phyloP scores from a whole-genome alignment of 441 rosid genomes.

The Syzygium malaccense region DNA sequence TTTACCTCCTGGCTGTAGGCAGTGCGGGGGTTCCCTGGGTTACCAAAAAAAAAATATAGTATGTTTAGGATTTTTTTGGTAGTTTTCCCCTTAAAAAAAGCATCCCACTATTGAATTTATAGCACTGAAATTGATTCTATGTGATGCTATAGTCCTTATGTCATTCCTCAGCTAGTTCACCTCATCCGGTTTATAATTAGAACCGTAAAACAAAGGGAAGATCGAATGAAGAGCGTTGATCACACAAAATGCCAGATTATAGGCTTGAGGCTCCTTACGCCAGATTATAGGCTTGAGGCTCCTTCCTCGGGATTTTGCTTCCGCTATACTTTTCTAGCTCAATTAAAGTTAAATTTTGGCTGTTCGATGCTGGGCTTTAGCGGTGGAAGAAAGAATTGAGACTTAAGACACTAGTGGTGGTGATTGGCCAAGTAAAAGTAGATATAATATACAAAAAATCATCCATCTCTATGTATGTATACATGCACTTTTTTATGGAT shows the following conservation, averaged over 20 bases:
- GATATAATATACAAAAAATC: neutral
- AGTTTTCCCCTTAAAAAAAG: neutral
- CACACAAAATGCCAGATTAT: neutral
- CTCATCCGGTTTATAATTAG: neutral
- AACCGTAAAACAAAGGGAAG: rapidly evolving
- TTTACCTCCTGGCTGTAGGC: too few species aligned
- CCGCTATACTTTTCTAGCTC: neutral
- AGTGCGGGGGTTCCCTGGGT: too few species aligned
- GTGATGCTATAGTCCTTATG: neutral
- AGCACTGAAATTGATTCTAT: neutral
- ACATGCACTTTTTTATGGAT: too few species aligned
- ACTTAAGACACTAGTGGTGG: too few species aligned
- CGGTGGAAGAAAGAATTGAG: too few species aligned
- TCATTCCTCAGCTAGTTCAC: neutral
- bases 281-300: neutral
- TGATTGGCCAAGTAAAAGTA: too few species aligned
- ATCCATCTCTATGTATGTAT: neutral
- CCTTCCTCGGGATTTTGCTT: neutral
- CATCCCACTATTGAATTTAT: neutral
- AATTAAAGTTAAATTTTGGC: neutral
- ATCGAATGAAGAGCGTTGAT: neutral
- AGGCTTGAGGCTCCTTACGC: neutral
- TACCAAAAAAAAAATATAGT: too few species aligned
- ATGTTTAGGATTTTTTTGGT: neutral
- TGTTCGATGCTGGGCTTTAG: neutral